These are phyloP conservation scores for Aspergillus pseudoviridinutans DNA, from an alignment of 2,329 filamentous ascomycete genomes.

Conservation along the genomic window DNA sequence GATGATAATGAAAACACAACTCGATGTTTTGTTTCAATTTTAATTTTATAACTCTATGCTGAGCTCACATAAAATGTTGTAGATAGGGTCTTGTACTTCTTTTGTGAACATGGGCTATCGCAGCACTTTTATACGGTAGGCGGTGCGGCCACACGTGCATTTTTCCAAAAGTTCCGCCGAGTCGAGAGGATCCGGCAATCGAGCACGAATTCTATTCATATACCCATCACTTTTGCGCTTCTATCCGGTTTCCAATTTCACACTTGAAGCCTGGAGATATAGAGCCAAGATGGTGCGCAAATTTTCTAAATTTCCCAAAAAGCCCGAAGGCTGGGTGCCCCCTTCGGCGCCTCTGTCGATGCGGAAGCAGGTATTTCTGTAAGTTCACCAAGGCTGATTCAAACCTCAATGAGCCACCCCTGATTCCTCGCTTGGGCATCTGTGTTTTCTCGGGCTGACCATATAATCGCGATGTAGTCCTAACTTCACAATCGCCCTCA, in stretches of 20 bases:
- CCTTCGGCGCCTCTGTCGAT: conserved; percentile 23
- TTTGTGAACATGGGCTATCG: not conserved
- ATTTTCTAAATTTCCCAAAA: conserved; percentile 25
- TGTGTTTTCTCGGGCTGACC: not conserved
- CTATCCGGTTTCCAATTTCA: not conserved
- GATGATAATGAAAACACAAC: conserved; percentile 11
- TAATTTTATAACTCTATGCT: not conserved
- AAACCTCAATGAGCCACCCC: not conserved
- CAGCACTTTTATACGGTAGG: conserved; percentile 21
- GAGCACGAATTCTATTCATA: not conserved
- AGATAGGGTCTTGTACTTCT: not conserved
- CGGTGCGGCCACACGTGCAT: conserved; percentile 35
- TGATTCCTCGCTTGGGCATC: too few species aligned
- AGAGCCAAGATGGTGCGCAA: conserved; percentile 27
- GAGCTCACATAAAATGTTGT: not conserved
- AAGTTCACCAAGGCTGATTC: conserved; percentile 26
- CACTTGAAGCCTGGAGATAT: not conserved
- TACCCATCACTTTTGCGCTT: not conserved
- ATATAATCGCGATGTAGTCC: conserved; percentile 54
- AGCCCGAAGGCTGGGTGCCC: conserved; percentile 20
- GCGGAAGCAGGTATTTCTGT: conserved; percentile 55
- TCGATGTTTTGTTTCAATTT: not conserved
- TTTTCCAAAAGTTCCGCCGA: conserved; percentile 29
- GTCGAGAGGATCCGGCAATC: conserved; percentile 1
- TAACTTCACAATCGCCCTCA: conserved; percentile 72